Base-by-base conservation (phyloP, 257 asterid species). In the Eustoma russellianum region DNA sequence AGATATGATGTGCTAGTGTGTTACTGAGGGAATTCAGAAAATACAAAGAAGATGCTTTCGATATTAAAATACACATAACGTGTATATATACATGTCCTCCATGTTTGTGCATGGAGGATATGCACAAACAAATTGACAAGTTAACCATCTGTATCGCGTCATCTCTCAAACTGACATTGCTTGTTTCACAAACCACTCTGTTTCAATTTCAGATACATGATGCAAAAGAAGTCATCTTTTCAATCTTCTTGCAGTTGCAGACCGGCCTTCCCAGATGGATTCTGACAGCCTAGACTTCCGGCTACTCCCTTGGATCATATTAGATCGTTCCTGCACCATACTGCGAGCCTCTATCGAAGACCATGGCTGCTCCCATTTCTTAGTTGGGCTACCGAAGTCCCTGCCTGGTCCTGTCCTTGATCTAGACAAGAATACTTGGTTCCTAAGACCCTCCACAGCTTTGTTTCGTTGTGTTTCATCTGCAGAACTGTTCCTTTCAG, bases 221-320 rank as follows among this genome's bases (percentile, higher is more conserved):
- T 24, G 30, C 30, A 38, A 38, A 38, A 45, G 17, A 47, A 47
- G 43, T 85, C 71, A 86, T 75, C 94, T 59, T 69, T 78, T 86
- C 3, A 85, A 78, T 69, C 80, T 79, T 70, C 94, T 72, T 48
- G 61, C 34, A 33, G 68, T 72, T 53, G 59, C 40, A 40, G 70
- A 53, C 46, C 70, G 84, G 41, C 76, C 77, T 55, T 76, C 89
- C 18, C 53, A 72, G 47, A 77, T 69, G 64, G 61, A 56, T 48
- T 77, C 83, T n/a, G 74, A 69, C 43, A 69, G 52, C 71, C 85
- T 78, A 3, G 96, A 71, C 74, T 79, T 90, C 13, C 68, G 63
- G 49, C 77, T 60, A 49, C 55, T 72, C 7, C 70, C 68, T 17
- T 69, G 78, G 48, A 48, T 19, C 43, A 56, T 53, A 24, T 66